Base-by-base conservation (phyloP, 2,329 filamentous ascomycete genomes). In the Allantophomopsis lycopodina region DNA sequence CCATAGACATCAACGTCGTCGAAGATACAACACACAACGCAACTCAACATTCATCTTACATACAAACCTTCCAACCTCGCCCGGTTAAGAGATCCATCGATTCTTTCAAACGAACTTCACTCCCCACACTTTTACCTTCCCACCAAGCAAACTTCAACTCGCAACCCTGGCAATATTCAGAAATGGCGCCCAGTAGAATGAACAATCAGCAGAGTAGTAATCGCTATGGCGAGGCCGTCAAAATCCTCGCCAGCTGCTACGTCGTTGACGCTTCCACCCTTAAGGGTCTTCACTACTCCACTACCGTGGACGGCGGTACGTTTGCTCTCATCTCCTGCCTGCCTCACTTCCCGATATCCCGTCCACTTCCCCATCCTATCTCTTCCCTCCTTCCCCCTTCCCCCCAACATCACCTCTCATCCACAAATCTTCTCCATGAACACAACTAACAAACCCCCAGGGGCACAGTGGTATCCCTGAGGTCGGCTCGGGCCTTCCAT, bases 391-490 rank as follows among this genome's bases (percentile, higher is more conserved):
- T 3, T 10, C 23, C 23, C 10, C 11, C 23, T 8, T 12, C 5
- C 5, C 7, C 11, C 23, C 23, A 28, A 6, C 23, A 6, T 8
- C 6, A 12, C 23, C 13, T 14, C 30, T 40, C n/a, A 3, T 40
- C 39, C 13, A 20, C 7, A 23, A 37, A 32, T n/a, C 6, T 32
- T 4, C 23, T 33, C 20, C 12, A 23, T 16, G 37, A 42, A 42
- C 16, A 40, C 42, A 41, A 42, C 50, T 55, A 42, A 53, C 38
- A 31, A 33, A 17, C 45, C 4, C 7, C 5, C 57, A 79, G 80
- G 81, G 77, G 79, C 79, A 65, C 79, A 85, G 83, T 89, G 83
- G 83, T 86, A 83, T 87, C 81, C 83, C 83, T 89, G 83, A 89
- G 83, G 83, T 84, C 72, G 77, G 78, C 70, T 79, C 79, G 79